phyloP scores from a whole-genome alignment of 2,329 filamentous ascomycete genomes.

The Setomelanomma holmii region DNA sequence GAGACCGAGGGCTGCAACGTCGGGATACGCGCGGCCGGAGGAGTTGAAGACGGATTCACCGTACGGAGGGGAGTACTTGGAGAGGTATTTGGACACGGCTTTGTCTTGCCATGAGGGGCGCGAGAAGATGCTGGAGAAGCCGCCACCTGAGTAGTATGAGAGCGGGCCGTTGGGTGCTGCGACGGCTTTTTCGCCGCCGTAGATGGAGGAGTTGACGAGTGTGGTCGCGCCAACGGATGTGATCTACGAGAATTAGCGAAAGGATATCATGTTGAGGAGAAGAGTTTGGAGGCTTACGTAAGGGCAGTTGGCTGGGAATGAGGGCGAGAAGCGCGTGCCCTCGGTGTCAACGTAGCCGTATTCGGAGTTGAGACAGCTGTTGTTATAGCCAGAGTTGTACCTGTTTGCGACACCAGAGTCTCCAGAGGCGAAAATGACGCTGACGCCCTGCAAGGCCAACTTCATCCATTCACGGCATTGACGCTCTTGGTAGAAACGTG shows the following conservation, averaged over 20 bases:
- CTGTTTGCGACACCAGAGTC: slow-evolving; percentile 43
- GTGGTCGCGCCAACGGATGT: slow-evolving; percentile 67
- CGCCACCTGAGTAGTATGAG: slow-evolving; percentile 40
- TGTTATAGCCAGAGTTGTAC: slow-evolving; percentile 19
- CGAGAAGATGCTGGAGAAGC: slow-evolving; percentile 58
- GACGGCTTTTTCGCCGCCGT: slow-evolving; percentile 58
- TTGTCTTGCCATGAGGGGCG: slow-evolving; percentile 54
- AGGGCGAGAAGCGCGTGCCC: slow-evolving; percentile 56
- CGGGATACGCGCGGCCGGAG: slow-evolving; percentile 64
- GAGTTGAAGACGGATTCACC: slow-evolving; percentile 17
- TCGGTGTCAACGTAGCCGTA: slow-evolving; percentile 14
- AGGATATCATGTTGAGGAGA: not conserved
- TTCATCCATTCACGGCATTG: slow-evolving; percentile 58
- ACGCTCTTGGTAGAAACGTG: slow-evolving; percentile 57
- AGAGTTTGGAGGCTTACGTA: slow-evolving; percentile 54
- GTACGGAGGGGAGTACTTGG: slow-evolving; percentile 10
- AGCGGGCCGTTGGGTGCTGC: slow-evolving; percentile 4
- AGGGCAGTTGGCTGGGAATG: slow-evolving; percentile 70
- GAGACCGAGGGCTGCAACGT: slow-evolving; percentile 65
- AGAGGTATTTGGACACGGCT: slow-evolving; percentile 18
- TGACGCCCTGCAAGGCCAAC: slow-evolving; percentile 52
- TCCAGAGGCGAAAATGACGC: slow-evolving; percentile 57
- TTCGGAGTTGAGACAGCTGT: slow-evolving; percentile 21
- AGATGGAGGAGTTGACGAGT: slow-evolving; percentile 12
- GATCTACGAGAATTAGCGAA: slow-evolving; percentile 5